Evolutionary conservation across 2,329 filamentous ascomycete species (phyloP), one percentile per base, ranked within the genome.

Genomic region (Colletotrichum tanaceti): DNA sequence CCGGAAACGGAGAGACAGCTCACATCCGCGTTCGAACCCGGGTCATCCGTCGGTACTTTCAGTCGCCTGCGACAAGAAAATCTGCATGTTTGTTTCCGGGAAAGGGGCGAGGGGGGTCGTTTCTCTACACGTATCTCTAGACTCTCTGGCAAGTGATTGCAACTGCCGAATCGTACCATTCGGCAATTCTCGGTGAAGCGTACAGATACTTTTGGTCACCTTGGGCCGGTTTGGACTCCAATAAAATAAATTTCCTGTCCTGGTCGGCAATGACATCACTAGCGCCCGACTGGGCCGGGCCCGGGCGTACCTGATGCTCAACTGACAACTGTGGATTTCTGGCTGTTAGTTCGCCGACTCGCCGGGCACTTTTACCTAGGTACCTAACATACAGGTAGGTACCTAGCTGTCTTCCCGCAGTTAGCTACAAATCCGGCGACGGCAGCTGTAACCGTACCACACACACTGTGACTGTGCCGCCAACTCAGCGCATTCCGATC

Each of bases 191-290:
- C 39, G 63, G 63, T 63, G 58, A 66, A 20, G 50, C 44, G 24
- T 28, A 41, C 28, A n/a, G n/a, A n/a, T n/a, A n/a, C n/a, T n/a
- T n/a, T 49, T 13, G 32, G 57, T 65, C 57, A 65, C 63, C 63
- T 65, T 55, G 41, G 39, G 60, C 20, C 28, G 28, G 39, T 46
- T 60, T 54, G 55, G n/a, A 24, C 10, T 7, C 47, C 0, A 41
- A 18, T 22, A 64, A 47, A 47, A 41, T 35, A 50, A 35, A 16
- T 52, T 44, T 52, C 24, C 28, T 41, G 55, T 39, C 44, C 46
- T 53, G 46, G 55, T 24, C 28, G 32, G 41, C 43, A 50, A 63
- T 66, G 64, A 66, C 64, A 66, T 66, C 64, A 66, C 50, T 39
- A 14, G 35, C 24, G 18, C 18, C 41, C 58, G 43, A 57, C 32